Evolutionary conservation across 768 basidiomycete species (phyloP), one percentile per base, ranked within the genome.

Genomic region (Leccinum uliginosum): DNA sequence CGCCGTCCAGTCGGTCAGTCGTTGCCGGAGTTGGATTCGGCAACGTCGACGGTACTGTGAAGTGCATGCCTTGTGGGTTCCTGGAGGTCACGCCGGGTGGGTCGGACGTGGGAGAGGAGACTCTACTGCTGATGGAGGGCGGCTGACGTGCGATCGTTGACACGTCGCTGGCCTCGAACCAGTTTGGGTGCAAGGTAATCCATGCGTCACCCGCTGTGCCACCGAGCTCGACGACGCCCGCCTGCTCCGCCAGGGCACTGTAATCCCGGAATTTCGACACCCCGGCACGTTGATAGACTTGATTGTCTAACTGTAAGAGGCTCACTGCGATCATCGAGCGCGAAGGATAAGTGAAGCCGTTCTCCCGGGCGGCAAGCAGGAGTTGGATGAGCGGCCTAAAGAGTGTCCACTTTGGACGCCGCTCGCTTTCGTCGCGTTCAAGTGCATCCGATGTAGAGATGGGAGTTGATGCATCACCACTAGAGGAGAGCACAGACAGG

Each of bases 291-390:
- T 44, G 43, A 53, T 73, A 73, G 27, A 61, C 44, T 24, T 59
- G 46, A 17, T 66, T 66, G 46, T 75, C 72, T 21, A 17, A 29
- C 27, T 64, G 50, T n/a, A 61, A 7, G 2, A 83, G 65, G 14
- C 72, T 70, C 14, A 62, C 0, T 5, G 75, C 77, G 19, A 83
- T 56, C 1, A 8, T 57, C 15, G 78, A 76, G n/a, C 80, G 77
- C 4, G 71, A 65, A 12, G 79, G 73, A 17, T 62, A 71, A 26
- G 38, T 0, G 26, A 66, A 55, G 4, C 78, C 78, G 6, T 67
- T 70, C 15, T 59, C 57, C 30, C 62, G 67, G 23, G 59, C 63
- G 32, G 56, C 60, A 17, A 71, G 51, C 30, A 72, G 52, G 53
- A 53, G 45, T 12, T 61, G 38, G 27, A 72, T 60, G 51, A 72